Conservation (phyloP, 495 filamentous ascomycete genomes). For the Penicillium bialowiezense region DNA sequence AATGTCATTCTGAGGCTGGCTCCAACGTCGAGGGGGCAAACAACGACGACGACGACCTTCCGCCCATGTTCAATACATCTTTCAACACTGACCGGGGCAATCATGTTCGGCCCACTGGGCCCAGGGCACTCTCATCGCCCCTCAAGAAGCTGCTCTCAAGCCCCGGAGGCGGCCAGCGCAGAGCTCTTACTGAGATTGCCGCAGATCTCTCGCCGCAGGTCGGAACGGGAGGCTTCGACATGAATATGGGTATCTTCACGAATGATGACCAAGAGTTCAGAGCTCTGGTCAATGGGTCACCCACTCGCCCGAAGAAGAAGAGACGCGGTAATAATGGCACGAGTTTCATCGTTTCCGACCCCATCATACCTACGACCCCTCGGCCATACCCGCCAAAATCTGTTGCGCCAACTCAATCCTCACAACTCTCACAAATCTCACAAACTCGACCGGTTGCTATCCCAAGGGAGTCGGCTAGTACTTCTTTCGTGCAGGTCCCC, state of each 20-base stretch:
- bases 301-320: conserved; percentile 36
- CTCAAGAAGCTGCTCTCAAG: conserved; percentile 38
- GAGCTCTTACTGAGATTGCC: conserved; percentile 46
- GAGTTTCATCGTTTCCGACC: conserved; percentile 31
- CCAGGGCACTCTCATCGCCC: conserved; percentile 29
- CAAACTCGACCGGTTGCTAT: conserved; percentile 5
- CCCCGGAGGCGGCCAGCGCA: conserved; percentile 42
- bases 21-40: conserved; percentile 27
- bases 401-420: conserved; percentile 5
- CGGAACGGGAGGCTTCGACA: conserved; percentile 30
- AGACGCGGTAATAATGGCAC: conserved; percentile 37
- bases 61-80: conserved; percentile 28
- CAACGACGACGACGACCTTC: conserved; percentile 45
- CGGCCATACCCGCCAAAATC: conserved; percentile 18
- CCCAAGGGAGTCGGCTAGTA: conserved; percentile 10
- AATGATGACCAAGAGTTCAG: conserved; percentile 45
- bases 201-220: conserved; percentile 42
- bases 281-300: conserved; percentile 33
- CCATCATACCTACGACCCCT: conserved; percentile 32
- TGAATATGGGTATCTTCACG: conserved; percentile 41
- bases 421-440: neutral
- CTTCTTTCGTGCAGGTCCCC: conserved; percentile 10
- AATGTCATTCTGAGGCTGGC: conserved; percentile 26
- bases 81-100: conserved; percentile 11
- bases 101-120: conserved; percentile 21